Evolutionary conservation across 2,329 filamentous ascomycete species (phyloP), one percentile per base, ranked within the genome.

Genomic region (Sphaerulina vaccinii): DNA sequence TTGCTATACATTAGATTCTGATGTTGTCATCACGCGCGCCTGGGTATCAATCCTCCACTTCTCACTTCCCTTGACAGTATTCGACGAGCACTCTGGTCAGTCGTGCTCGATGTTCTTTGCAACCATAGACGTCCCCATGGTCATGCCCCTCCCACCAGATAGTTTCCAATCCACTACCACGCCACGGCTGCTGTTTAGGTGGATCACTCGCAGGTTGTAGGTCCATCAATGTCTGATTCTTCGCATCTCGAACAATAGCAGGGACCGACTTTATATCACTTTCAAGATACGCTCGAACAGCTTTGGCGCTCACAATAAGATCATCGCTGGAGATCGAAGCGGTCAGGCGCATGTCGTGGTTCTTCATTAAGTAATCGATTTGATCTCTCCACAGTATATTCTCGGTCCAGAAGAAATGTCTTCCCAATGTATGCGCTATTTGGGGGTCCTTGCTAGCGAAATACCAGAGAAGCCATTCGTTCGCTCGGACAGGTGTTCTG

Each of bases 361-460:
- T 55, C 50, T 68, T 58, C 45, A 68, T 53, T 24, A 68, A 60
- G 13, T 68, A 65, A 24, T 77, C 56, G 39, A 88, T 66, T 55
- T 87, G 82, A 41, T 87, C 82, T 59, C 81, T 82, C 85, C 86
- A 89, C 6, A 87, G 70, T 33, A 86, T 81, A 57, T 85, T 87
- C 59, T 88, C 78, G 21, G 75, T 75, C 86, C 86, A 89, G 69
- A 87, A 87, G 70, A 89, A 88, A 60, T 84, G 78, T 2, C 85
- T 73, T 0, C 78, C 80, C 1, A 89, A 71, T 8, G 80, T 82
- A 50, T 85, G 78, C 8, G 85, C 79, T 2, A 87, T 82, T 2
- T 83, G 83, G 22, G 83, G 80, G 59, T 89, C 86, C 48, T 78
- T 84, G 38, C 78, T 81, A 5, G 82, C 86, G 64, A 87, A 88